These are phyloP conservation scores for Gnomoniopsis sp. DNA, from an alignment of 2,329 filamentous ascomycete species.

Conservation along the genomic window DNA sequence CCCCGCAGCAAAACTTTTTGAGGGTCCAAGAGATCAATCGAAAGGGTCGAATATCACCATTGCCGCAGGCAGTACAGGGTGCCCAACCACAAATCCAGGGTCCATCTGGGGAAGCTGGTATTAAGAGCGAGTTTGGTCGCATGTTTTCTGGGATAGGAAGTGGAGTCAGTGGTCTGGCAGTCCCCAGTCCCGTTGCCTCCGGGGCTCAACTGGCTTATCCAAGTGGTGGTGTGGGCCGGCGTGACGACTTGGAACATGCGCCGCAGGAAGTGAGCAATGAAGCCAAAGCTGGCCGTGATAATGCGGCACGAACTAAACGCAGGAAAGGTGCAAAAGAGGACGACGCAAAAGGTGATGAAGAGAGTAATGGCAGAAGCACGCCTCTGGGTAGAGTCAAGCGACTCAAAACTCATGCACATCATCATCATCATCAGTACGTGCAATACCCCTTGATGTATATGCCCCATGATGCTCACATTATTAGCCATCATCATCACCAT, in stretches of 20 bases:
- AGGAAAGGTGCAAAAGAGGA: conserved; percentile 73
- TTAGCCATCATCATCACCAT: conserved; percentile 55
- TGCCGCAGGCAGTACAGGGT: conserved; percentile 91
- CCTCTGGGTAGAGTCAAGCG: conserved; percentile 61
- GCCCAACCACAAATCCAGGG: conserved; percentile 78
- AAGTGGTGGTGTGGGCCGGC: conserved; percentile 41
- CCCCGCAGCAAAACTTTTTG: conserved; percentile 64
- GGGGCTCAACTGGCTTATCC: conserved; percentile 45
- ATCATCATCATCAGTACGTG: conserved; percentile 67
- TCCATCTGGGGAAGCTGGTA: conserved; percentile 77
- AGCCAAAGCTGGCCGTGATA: conserved; percentile 8
- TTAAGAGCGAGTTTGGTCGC: conserved; percentile 91
- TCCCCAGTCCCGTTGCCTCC: conserved; percentile 48
- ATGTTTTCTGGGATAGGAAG: conserved; percentile 91
- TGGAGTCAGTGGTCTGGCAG: conserved; percentile 47
- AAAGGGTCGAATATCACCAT: conserved; percentile 78
- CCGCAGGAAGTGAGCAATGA: conserved; percentile 37
- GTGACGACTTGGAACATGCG: conserved; percentile 48
- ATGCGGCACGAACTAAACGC: conserved; percentile 50
- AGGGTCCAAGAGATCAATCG: conserved; percentile 77
- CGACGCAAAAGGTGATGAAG: conserved; percentile 64
- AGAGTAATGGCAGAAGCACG: conserved; percentile 58
- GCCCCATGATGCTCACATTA: conserved; percentile 20
- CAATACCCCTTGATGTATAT: conserved; percentile 18
- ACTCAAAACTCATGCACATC: conserved; percentile 60